phyloP scores from a whole-genome alignment of 2,329 filamentous ascomycete species.

The Penicillium freii region DNA sequence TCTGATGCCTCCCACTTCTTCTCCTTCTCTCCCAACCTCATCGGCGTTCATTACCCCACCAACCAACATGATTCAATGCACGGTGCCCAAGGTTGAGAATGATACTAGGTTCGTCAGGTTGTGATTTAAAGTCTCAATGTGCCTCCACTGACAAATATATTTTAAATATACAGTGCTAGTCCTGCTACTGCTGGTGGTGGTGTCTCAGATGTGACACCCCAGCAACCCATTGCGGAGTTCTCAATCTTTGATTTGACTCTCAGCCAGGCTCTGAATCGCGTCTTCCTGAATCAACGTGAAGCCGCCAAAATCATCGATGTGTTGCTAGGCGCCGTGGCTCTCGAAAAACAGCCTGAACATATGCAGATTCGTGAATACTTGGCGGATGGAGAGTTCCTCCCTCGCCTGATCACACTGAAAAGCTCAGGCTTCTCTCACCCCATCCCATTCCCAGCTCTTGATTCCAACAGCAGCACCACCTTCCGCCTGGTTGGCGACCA shows the following conservation, averaged over 20 bases:
- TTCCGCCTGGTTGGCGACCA: slow-evolving; percentile 10
- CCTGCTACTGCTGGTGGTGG: too few species aligned
- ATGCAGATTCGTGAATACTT: slow-evolving; percentile 8
- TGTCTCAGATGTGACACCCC: neutral
- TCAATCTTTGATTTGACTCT: slow-evolving; percentile 6
- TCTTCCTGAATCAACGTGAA: neutral
- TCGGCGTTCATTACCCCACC: neutral
- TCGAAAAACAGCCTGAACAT: neutral
- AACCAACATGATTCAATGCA: neutral
- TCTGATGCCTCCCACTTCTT: neutral
- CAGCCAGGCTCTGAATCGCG: neutral
- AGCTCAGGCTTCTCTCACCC: neutral
- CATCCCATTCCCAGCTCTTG: neutral
- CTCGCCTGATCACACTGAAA: slow-evolving; percentile 7
- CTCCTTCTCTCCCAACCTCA: neutral
- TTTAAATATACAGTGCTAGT: neutral
- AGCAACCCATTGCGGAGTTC: neutral
- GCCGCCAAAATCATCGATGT: neutral
- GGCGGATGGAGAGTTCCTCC: slow-evolving; percentile 2
- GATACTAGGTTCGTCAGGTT: neutral
- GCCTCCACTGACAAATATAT: neutral
- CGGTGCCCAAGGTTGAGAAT: neutral
- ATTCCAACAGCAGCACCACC: neutral
- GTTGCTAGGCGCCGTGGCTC: neutral
- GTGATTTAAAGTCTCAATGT: too few species aligned